Evolutionary conservation across 139 green algal genomes (phyloP).

Genomic region (Tetraselmis striata): DNA sequence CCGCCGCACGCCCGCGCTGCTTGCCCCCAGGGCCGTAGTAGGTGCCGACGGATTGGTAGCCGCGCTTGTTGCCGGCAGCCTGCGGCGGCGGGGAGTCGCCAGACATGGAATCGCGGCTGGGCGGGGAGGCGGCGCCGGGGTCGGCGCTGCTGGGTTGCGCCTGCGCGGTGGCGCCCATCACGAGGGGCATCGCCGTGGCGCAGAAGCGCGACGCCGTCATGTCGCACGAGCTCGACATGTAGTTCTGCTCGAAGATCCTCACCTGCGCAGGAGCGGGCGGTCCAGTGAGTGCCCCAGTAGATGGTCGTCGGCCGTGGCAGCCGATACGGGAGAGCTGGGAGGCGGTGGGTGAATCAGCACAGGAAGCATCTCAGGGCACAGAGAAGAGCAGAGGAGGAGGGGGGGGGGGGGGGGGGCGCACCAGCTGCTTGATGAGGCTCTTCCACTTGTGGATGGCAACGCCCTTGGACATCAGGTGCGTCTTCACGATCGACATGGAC

Average conservation of each 20-base stretch:
- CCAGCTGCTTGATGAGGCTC: background rate
- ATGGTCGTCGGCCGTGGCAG: background rate
- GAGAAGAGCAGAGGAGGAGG: background rate
- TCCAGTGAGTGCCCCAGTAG: background rate
- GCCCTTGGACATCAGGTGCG: background rate
- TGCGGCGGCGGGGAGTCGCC: background rate
- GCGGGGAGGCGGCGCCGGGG: background rate
- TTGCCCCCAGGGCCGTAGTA: background rate
- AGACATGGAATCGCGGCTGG: no score
- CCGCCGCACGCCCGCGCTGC: background rate
- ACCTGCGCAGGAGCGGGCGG: background rate
- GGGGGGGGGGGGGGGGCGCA: background rate
- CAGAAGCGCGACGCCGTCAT: background rate
- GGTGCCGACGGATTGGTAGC: background rate
- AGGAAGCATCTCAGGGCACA: background rate
- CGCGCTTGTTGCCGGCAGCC: background rate
- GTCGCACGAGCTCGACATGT: background rate
- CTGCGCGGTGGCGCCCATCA: background rate
- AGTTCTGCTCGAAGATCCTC: background rate
- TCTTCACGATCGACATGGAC: background rate
- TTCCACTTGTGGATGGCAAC: background rate
- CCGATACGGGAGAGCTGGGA: background rate
- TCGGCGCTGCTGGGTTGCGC: background rate
- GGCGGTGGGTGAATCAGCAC: background rate
- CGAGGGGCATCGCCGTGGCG: background rate